Conservation (phyloP, 352 stramenopile genomes). For the Phytophthora cactorum region DNA sequence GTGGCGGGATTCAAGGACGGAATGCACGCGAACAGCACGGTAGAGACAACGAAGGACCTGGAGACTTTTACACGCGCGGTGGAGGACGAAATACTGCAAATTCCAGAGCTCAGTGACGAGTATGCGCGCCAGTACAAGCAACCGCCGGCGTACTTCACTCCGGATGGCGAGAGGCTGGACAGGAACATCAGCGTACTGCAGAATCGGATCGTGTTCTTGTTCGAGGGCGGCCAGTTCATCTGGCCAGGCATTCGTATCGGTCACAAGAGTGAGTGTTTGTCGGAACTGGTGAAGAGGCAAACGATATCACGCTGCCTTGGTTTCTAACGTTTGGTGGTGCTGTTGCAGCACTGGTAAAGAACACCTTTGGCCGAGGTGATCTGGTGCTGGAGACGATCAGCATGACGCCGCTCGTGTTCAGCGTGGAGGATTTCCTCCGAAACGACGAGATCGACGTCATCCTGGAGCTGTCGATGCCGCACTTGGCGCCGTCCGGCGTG, state of each 20-base stretch:
- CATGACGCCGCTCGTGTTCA: conserved; percentile 74
- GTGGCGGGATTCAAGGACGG: conserved; percentile 71
- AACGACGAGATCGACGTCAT: conserved; percentile 83
- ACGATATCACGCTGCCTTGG: not conserved
- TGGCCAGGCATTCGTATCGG: conserved; percentile 72
- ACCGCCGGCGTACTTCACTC: conserved; percentile 68
- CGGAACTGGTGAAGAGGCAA: not conserved
- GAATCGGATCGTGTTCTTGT: conserved; percentile 68
- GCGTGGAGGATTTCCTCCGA: conserved; percentile 73
- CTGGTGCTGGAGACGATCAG: conserved; percentile 65
- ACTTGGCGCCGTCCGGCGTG: conserved; percentile 69
- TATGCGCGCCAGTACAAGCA: conserved; percentile 63
- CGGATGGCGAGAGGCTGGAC: conserved; percentile 54
- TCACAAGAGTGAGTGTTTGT: conserved; percentile 57
- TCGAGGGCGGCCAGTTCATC: conserved; percentile 80
- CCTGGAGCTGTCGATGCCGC: conserved; percentile 66
- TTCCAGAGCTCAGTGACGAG: conserved; percentile 34
- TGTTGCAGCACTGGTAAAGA: conserved; percentile 43
- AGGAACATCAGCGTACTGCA: conserved; percentile 44
- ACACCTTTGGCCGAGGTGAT: conserved; percentile 53
- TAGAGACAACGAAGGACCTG: conserved; percentile 50
- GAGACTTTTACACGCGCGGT: conserved; percentile 40
- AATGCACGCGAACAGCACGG: conserved; percentile 32
- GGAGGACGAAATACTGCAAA: conserved; percentile 49
- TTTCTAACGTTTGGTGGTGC: conserved; percentile 5